Percentiles rank a stretch among this genome's conserved stretches.
Conservation (phyloP, 140 eudicot genomes). For the Ambrosia hybrid region DNA sequence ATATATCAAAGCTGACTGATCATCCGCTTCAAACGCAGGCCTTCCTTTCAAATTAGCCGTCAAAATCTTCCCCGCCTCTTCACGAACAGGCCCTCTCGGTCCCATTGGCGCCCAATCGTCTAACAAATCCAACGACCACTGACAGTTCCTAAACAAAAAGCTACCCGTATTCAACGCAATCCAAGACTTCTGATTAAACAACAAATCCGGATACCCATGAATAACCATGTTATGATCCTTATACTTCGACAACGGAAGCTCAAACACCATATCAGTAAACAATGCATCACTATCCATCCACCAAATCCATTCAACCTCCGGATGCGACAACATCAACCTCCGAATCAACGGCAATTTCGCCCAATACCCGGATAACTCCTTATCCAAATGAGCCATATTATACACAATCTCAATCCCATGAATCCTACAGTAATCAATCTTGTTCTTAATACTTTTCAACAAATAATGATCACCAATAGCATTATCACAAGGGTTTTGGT, state of each 20-base stretch:
- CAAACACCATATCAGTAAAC: constrained; percentile 95
- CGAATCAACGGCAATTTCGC: constrained; percentile 85
- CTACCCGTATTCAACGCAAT: constrained; percentile 95
- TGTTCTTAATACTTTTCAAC: constrained; percentile 73
- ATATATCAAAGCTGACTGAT: constrained; percentile 93
- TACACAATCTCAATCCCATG: constrained; percentile 94
- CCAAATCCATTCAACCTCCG: constrained; percentile 99
- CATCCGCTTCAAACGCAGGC: constrained; percentile 95
- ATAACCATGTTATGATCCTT: constrained; percentile 64
- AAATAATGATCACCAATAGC: constrained; percentile 95
- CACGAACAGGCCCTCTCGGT: constrained; percentile 85
- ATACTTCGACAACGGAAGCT: constrained; percentile 64
- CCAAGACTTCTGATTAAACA: constrained; percentile 83
- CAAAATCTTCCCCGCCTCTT: constrained; percentile 81
- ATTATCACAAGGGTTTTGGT: constrained; percentile 86
- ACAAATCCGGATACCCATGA: constrained; percentile 88
- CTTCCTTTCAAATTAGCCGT: constrained; percentile 84
- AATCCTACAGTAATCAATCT: constrained; percentile 93
- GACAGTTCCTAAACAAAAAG: constrained; percentile 77
- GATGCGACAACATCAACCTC: constrained; percentile 83
- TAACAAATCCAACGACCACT: constrained; percentile 92
- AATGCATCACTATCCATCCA: constrained; percentile 99
- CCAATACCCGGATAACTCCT: constrained; percentile 84
- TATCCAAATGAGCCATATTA: constrained; percentile 93
- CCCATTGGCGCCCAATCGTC: constrained; percentile 99